phyloP scores from a whole-genome alignment of 352 stramenopile genomes.

The Thalassiosira exigua region DNA sequence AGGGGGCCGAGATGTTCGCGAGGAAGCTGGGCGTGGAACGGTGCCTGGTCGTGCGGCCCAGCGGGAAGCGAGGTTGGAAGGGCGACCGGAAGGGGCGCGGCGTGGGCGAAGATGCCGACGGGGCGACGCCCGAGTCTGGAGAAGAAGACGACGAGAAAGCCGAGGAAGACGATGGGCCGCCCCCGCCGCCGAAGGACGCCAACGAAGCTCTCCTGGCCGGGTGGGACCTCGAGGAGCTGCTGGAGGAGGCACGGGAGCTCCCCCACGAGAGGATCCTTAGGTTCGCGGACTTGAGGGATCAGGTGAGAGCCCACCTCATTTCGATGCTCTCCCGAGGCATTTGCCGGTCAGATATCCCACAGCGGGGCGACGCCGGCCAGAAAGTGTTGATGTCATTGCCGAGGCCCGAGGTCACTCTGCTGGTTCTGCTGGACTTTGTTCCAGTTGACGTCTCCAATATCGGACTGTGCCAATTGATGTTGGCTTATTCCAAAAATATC shows the following conservation, averaged over 20 bases:
- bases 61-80: constrained; percentile 58
- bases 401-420: no score
- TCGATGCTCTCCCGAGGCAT: constrained; percentile 33
- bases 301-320: constrained; percentile 53
- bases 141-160: constrained; percentile 9
- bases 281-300: constrained; percentile 91
- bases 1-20: constrained; percentile 96
- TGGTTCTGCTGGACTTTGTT: no score
- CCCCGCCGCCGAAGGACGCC: constrained; percentile 93
- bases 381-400: no score
- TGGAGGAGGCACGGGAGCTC: constrained; percentile 87
- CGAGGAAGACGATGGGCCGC: background rate
- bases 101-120: background rate
- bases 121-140: background rate
- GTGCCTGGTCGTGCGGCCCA: constrained; percentile 90
- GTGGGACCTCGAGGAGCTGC: constrained; percentile 88
- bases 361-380: no score
- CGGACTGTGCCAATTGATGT: no score
- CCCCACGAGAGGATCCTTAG: constrained; percentile 93
- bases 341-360: no score
- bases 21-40: constrained; percentile 92
- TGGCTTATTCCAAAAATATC: no score
- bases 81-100: no score
- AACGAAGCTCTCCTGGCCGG: constrained; percentile 95
- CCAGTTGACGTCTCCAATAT: no score